A percentile compares a stretch with the other conserved stretches of the same genome.
phyloP scores from a whole-genome alignment of 768 basidiomycete genomes.

The Lactarius deliciosus region DNA sequence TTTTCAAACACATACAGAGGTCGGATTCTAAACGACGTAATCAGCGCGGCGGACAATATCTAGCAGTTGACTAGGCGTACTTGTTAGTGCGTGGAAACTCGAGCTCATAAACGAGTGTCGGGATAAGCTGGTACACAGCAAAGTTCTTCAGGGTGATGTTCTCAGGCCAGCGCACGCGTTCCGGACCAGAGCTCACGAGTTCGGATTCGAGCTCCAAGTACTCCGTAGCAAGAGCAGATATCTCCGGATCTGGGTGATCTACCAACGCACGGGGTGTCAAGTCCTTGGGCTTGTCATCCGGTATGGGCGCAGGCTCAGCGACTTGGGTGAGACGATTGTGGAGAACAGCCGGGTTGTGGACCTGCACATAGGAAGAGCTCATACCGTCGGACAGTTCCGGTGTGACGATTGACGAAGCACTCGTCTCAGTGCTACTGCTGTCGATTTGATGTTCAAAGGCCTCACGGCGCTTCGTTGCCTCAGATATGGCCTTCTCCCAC shows the following conservation, averaged over 20 bases:
- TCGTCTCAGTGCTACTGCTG: conserved; percentile 15
- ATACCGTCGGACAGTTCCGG: conserved; percentile 46
- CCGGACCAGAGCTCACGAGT: conserved; percentile 68
- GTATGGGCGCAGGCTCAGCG: not conserved
- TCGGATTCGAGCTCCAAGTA: conserved; percentile 77
- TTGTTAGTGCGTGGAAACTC: conserved; percentile 91
- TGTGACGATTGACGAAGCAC: conserved; percentile 38
- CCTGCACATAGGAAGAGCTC: conserved; percentile 55
- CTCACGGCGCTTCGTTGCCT: conserved; percentile 48
- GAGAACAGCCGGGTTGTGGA: conserved; percentile 50
- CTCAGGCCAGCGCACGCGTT: conserved; percentile 72
- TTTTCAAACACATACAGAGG: conserved; percentile 75
- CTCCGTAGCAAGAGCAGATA: conserved; percentile 71
- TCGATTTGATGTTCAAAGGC: conserved; percentile 39
- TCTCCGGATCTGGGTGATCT: conserved; percentile 62
- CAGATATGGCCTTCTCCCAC: conserved; percentile 58
- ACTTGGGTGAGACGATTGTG: conserved; percentile 51
- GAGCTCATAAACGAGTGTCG: conserved; percentile 93
- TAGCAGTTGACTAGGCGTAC: conserved; percentile 45
- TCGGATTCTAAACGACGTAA: conserved; percentile 48
- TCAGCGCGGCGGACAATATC: not conserved
- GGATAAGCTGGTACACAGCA: conserved; percentile 80
- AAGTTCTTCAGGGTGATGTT: conserved; percentile 85
- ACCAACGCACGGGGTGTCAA: conserved; percentile 48
- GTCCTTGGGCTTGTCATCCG: conserved; percentile 27